Conservation (phyloP, 202 grass and related monocot genomes). For the Musa balbisiana region DNA sequence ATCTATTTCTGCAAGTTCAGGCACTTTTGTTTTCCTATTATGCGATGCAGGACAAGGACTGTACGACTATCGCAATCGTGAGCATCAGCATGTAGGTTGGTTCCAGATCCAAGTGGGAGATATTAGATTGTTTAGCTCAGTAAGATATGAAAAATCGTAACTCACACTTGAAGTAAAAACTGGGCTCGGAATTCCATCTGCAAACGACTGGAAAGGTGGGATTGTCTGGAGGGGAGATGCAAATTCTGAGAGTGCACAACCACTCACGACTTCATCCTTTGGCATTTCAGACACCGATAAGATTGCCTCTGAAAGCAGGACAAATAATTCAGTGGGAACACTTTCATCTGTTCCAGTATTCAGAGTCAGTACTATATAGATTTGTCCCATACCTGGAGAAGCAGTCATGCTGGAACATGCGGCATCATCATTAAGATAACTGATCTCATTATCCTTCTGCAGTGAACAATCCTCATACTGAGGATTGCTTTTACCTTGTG, state of each 20-base stretch:
- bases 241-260: constrained; percentile 35
- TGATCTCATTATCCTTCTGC: constrained; percentile 20
- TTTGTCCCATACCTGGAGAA: constrained; percentile 40
- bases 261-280: constrained; percentile 23
- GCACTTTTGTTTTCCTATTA: background rate
- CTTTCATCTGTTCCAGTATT: background rate
- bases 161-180: constrained; percentile 95
- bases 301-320: constrained; percentile 24
- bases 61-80: no score
- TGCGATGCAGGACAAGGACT: no score
- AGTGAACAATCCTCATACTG: constrained; percentile 23
- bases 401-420: constrained; percentile 26
- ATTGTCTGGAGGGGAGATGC: constrained; percentile 60
- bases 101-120: background rate
- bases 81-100: no score
- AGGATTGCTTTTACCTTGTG: constrained; percentile 25
- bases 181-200: constrained; percentile 58
- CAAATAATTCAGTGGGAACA: background rate
- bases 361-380: background rate
- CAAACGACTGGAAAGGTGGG: constrained; percentile 50
- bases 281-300: constrained; percentile 33
- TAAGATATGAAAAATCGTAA: background rate
- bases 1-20: background rate
- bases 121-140: no score
- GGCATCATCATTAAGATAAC: constrained; percentile 24